Conservation (phyloP, 352 stramenopile species). For the Phytopythium mirpurense region DNA sequence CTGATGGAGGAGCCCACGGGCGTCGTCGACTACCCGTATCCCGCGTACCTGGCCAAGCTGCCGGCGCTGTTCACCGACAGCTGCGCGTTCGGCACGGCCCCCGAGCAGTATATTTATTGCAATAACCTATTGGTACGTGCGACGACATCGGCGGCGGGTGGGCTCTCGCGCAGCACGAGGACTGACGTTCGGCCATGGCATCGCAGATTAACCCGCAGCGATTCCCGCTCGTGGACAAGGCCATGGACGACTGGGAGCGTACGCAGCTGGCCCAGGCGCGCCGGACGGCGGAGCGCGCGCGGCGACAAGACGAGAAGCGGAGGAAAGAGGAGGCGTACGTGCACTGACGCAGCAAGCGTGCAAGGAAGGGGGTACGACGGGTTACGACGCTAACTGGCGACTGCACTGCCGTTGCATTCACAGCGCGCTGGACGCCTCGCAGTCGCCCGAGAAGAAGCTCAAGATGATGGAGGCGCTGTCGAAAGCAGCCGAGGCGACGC, state of each 20-base stretch:
- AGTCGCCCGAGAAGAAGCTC: slow-evolving; percentile 34
- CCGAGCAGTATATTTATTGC: slow-evolving; percentile 70
- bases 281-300: slow-evolving; percentile 22
- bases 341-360: too few species aligned
- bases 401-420: not conserved
- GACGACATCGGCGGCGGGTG: not conserved
- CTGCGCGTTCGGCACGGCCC: slow-evolving; percentile 54
- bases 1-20: slow-evolving; percentile 45
- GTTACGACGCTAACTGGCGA: too few species aligned
- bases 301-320: slow-evolving; percentile 27
- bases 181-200: too few species aligned
- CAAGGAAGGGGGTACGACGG: too few species aligned
- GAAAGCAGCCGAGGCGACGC: slow-evolving; percentile 18
- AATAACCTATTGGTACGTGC: slow-evolving; percentile 61
- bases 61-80: slow-evolving; percentile 48
- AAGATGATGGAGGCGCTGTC: slow-evolving; percentile 27
- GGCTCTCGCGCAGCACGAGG: not conserved
- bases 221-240: slow-evolving; percentile 34
- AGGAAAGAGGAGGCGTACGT: slow-evolving; percentile 20
- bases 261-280: slow-evolving; percentile 31
- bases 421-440: slow-evolving; percentile 20
- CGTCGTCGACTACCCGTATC: slow-evolving; percentile 43
- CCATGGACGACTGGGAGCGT: slow-evolving; percentile 32
- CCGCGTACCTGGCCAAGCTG: slow-evolving; percentile 52
- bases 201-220: slow-evolving; percentile 37